These are phyloP conservation scores for Phytophthora brassicae DNA, from an alignment of 352 stramenopile species.

Conservation along the genomic window DNA sequence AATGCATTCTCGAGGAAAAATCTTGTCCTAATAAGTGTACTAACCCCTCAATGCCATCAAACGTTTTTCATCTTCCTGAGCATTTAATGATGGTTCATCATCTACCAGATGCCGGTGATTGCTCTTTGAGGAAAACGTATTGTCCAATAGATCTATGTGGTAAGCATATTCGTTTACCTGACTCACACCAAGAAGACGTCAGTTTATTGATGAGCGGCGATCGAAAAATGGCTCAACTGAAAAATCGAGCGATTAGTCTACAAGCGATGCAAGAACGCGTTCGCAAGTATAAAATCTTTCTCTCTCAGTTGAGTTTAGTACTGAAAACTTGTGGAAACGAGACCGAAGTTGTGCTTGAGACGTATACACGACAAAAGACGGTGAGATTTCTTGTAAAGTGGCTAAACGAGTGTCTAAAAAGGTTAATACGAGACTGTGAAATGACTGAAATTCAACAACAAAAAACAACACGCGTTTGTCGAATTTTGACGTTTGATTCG, in stretches of 20 bases:
- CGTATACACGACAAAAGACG: neutral
- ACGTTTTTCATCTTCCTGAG: conserved; percentile 17
- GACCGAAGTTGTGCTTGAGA: neutral
- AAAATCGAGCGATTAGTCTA: conserved; percentile 5
- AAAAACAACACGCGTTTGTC: conserved; percentile 31
- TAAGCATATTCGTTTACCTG: conserved; percentile 57
- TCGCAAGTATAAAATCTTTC: conserved; percentile 7
- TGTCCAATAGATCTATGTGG: conserved; percentile 71
- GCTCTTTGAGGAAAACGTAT: conserved; percentile 29
- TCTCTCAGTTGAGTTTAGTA: neutral
- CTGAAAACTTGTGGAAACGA: neutral
- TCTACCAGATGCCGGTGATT: conserved; percentile 50
- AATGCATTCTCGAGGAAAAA: conserved; percentile 56
- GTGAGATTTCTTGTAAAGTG: conserved; percentile 18
- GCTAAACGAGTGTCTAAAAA: conserved; percentile 12
- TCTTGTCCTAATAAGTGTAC: conserved; percentile 39
- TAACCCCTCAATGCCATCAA: neutral
- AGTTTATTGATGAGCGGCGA: conserved; percentile 29
- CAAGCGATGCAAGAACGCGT: conserved; percentile 25
- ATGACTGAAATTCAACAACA: neutral
- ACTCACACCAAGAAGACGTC: conserved; percentile 9
- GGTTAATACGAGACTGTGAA: neutral
- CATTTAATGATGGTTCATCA: conserved; percentile 52
- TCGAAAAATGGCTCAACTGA: neutral
- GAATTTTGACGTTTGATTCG: conserved; percentile 46